phyloP scores from a whole-genome alignment of 495 filamentous ascomycete genomes.

The Penicillium alfredii region DNA sequence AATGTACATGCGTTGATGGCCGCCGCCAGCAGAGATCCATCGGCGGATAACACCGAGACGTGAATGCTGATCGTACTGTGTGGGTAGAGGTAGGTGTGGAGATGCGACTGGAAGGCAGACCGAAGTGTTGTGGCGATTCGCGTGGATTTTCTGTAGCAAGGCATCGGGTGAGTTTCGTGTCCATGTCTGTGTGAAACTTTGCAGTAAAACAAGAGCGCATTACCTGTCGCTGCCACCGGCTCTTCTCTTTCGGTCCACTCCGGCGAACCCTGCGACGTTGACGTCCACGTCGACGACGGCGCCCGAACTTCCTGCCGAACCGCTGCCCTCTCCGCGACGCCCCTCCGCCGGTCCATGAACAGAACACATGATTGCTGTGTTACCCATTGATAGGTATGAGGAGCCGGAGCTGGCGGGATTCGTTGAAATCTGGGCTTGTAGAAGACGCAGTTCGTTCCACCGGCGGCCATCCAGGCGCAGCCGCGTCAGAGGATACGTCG shows the following conservation, averaged over 20 bases:
- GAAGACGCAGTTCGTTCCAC: conserved; percentile 94
- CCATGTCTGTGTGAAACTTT: background rate
- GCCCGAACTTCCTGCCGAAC: conserved; percentile 41
- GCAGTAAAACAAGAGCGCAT: conserved; percentile 18
- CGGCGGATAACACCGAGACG: conserved; percentile 81
- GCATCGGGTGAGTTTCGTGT: conserved; percentile 12
- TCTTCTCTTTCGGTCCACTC: conserved; percentile 74
- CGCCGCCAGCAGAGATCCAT: conserved; percentile 84
- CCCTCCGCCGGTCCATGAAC: conserved; percentile 75
- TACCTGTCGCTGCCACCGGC: conserved; percentile 70
- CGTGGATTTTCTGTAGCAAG: conserved; percentile 57
- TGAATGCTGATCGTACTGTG: conserved; percentile 77
- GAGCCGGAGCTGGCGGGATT: conserved; percentile 88
- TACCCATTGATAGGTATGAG: conserved; percentile 88
- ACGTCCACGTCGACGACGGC: conserved; percentile 77
- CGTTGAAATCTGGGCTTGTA: conserved; percentile 84
- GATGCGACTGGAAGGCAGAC: conserved; percentile 61
- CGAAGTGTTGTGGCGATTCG: conserved; percentile 75
- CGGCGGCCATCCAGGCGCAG: conserved; percentile 90
- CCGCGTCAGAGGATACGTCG: conserved; percentile 71
- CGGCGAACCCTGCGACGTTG: conserved; percentile 78
- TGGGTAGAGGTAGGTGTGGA: conserved; percentile 84
- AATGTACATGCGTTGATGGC: conserved; percentile 89
- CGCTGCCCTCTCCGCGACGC: conserved; percentile 43
- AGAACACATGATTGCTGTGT: conserved; percentile 93